These are phyloP conservation scores for Saccharomyces mikatae DNA, from an alignment of 805 yeast genomes.

Conservation along the genomic window DNA sequence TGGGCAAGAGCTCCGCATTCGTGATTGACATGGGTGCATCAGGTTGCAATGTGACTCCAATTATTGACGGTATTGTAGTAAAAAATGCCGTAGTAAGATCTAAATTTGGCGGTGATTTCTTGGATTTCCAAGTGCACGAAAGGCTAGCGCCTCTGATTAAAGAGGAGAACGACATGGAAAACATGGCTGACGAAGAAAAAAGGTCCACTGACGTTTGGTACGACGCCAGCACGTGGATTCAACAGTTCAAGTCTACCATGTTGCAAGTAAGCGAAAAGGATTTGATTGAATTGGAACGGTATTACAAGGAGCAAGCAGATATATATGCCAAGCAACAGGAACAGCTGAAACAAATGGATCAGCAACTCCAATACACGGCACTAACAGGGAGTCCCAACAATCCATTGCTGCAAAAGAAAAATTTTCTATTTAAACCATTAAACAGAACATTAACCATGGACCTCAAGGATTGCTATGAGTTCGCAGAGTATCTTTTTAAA, in stretches of 20 bases:
- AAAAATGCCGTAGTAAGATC: constrained; percentile 58
- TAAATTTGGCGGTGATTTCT: constrained; percentile 77
- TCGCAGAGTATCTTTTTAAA: constrained; percentile 25
- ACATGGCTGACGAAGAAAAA: not conserved
- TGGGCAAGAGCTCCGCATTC: constrained; percentile 68
- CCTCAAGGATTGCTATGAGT: constrained; percentile 18
- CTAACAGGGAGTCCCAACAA: constrained; percentile 5
- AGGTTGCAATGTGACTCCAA: constrained; percentile 64
- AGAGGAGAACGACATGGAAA: constrained; percentile 1
- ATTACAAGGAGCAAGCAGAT: constrained; percentile 19
- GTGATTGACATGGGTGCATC: constrained; percentile 76
- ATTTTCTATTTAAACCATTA: constrained; percentile 13
- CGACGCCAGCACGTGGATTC: constrained; percentile 25
- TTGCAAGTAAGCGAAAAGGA: constrained; percentile 25
- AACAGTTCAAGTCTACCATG: constrained; percentile 26
- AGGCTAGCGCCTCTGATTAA: constrained; percentile 31
- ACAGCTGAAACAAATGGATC: constrained; percentile 11
- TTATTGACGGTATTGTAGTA: constrained; percentile 65
- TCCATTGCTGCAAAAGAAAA: constrained; percentile 16
- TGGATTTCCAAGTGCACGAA: constrained; percentile 54
- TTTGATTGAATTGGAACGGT: constrained; percentile 18
- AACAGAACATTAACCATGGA: constrained; percentile 19
- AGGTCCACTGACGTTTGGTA: constrained; percentile 19
- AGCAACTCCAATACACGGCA: constrained; percentile 1
- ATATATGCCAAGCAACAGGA: constrained; percentile 15